Conservation (phyloP, 805 yeast species). For the Metschnikowia continentalis region DNA sequence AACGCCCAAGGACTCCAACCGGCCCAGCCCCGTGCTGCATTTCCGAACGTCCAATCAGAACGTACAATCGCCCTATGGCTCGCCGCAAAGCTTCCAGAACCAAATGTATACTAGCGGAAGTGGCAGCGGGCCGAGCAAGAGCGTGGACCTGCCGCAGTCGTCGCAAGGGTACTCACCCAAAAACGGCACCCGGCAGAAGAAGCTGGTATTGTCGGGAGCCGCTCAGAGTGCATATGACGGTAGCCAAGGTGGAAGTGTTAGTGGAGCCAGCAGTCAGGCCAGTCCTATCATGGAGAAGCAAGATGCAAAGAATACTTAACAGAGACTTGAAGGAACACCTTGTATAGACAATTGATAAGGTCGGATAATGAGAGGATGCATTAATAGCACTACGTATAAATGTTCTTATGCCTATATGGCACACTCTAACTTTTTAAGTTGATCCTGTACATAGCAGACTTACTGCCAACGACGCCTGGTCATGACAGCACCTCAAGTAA, state of each 20-base stretch:
- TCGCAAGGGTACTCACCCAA: slow-evolving; percentile 30
- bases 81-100: slow-evolving; percentile 11
- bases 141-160: slow-evolving; percentile 25
- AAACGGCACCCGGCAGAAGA: slow-evolving; percentile 23
- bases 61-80: slow-evolving; percentile 14
- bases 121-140: slow-evolving; percentile 18
- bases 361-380: neutral
- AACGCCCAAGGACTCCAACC: slow-evolving; percentile 3
- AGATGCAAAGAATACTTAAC: neutral
- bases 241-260: neutral
- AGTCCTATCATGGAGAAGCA: slow-evolving; percentile 2
- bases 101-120: slow-evolving; percentile 9
- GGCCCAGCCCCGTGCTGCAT: slow-evolving; percentile 9
- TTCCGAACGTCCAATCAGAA: slow-evolving; percentile 1
- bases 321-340: too few species aligned
- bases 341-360: neutral
- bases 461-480: neutral
- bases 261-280: slow-evolving; percentile 1
- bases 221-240: neutral
- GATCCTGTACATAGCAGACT: neutral
- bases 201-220: slow-evolving; percentile 4
- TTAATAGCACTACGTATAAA: neutral
- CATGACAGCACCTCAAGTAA: slow-evolving; percentile 1
- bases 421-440: neutral
- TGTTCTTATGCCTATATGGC: neutral